Conservation (phyloP, 169 alveolate genomes). For the Cryptosporidium viatorum region DNA sequence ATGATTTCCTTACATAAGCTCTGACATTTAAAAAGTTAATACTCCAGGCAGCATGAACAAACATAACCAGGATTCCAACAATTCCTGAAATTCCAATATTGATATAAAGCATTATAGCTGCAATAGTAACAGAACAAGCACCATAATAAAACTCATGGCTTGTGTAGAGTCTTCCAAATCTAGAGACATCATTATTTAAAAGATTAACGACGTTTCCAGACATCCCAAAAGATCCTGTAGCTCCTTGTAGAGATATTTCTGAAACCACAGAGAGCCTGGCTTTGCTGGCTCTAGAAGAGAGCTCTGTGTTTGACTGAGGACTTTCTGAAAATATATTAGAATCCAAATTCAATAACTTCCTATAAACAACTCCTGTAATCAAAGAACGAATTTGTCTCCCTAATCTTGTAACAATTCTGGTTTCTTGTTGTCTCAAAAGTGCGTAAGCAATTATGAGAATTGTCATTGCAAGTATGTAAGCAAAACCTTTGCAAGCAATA, state of each 20-base stretch:
- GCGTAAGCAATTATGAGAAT: conserved; percentile 1
- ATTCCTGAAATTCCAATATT: conserved; percentile 49
- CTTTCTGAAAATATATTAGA: conserved; percentile 36
- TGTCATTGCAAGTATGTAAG: conserved; percentile 26
- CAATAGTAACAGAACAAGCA: conserved; percentile 4
- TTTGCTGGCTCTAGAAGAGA: background rate
- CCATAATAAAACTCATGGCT: conserved; percentile 70
- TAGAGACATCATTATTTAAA: conserved; percentile 50
- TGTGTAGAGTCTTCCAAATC: conserved; percentile 39
- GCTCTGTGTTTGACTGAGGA: background rate
- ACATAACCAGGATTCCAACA: conserved; percentile 48
- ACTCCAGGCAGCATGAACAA: conserved; percentile 26
- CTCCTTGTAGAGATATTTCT: conserved; percentile 7
- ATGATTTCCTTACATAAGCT: conserved; percentile 23
- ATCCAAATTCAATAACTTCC: conserved; percentile 31
- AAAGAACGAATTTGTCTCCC: conserved; percentile 48
- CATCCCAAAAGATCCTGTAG: conserved; percentile 28
- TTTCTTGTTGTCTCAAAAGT: conserved; percentile 50
- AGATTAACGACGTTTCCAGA: conserved; percentile 59
- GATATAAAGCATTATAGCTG: conserved; percentile 9
- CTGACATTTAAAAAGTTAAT: conserved; percentile 14
- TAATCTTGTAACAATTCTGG: conserved; percentile 33
- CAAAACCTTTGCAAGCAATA: conserved; percentile 22
- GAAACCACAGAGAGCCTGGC: conserved; percentile 44
- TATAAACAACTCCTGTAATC: conserved; percentile 43